These are phyloP conservation scores for Oryza nivara DNA, from an alignment of 176 grass and related monocot species.

Conservation along the genomic window DNA sequence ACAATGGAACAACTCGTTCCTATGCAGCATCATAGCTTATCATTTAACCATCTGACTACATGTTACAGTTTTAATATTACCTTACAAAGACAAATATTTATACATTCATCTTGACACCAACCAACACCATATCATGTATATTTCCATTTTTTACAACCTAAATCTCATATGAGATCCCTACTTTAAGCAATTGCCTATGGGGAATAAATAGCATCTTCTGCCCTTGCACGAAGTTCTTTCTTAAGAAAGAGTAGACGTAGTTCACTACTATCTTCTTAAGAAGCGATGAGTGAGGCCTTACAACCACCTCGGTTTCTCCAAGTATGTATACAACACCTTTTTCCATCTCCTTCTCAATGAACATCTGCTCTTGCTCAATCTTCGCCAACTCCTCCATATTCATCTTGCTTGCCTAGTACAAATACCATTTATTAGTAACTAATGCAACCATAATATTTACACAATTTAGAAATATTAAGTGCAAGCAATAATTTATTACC, in stretches of 20 bases:
- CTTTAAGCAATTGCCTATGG: constrained; percentile 40
- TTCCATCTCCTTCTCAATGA: constrained; percentile 37
- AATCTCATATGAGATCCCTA: constrained; percentile 59
- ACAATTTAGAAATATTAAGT: background rate
- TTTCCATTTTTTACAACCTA: background rate
- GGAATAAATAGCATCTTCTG: constrained; percentile 51
- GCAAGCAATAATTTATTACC: background rate
- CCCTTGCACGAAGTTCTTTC: constrained; percentile 51
- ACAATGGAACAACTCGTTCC: background rate
- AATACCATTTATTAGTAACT: background rate
- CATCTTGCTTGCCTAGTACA: constrained; percentile 26
- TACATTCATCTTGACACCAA: background rate
- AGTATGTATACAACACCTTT: constrained; percentile 56
- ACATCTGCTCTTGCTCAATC: constrained; percentile 42
- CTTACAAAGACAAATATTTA: background rate
- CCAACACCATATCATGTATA: background rate
- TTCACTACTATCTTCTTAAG: constrained; percentile 42
- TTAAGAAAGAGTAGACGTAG: constrained; percentile 51
- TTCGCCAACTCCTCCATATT: constrained; percentile 29
- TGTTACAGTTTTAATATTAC: background rate
- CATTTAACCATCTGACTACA: background rate
- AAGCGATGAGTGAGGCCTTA: constrained; percentile 29
- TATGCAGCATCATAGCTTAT: background rate
- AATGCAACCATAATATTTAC: background rate
- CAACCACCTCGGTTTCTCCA: constrained; percentile 51